phyloP scores from a whole-genome alignment of 1,139 yeast genomes.

The Diutina rugosa region DNA sequence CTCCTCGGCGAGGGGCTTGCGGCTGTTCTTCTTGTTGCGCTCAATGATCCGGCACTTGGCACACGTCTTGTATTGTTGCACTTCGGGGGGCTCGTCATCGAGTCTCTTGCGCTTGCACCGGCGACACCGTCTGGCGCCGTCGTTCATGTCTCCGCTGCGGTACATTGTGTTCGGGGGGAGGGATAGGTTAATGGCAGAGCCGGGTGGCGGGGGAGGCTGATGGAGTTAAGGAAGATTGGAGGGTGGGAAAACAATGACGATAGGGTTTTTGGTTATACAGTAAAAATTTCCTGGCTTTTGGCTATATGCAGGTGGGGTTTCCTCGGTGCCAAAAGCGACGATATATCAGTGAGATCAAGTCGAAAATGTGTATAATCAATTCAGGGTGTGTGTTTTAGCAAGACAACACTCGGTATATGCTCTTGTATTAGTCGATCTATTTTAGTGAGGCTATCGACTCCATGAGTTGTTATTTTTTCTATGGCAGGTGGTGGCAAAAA shows the following conservation, averaged over 20 bases:
- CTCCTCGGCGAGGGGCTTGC: conserved; percentile 32
- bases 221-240: not conserved
- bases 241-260: not conserved
- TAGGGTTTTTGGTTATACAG: too few species aligned
- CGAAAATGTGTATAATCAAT: too few species aligned
- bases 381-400: too few species aligned
- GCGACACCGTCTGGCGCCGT: conserved; percentile 33
- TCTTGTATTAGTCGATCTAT: too few species aligned
- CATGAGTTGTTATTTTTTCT: too few species aligned
- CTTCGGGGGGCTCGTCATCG: conserved; percentile 48
- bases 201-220: not conserved
- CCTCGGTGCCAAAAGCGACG: too few species aligned
- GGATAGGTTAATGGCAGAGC: not conserved
- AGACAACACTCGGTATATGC: too few species aligned
- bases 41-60: conserved; percentile 49
- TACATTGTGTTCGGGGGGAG: not conserved
- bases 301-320: too few species aligned
- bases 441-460: too few species aligned
- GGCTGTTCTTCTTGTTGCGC: conserved; percentile 31
- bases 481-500: too few species aligned
- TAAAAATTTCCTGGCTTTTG: too few species aligned
- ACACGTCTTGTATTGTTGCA: conserved; percentile 44
- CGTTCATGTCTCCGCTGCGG: not conserved
- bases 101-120: conserved; percentile 48
- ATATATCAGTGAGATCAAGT: too few species aligned